Evolutionary conservation across 1,139 yeast genomes (phyloP), one percentile per base, ranked within the genome.

Genomic region (Yamadazyma membranifaciens): DNA sequence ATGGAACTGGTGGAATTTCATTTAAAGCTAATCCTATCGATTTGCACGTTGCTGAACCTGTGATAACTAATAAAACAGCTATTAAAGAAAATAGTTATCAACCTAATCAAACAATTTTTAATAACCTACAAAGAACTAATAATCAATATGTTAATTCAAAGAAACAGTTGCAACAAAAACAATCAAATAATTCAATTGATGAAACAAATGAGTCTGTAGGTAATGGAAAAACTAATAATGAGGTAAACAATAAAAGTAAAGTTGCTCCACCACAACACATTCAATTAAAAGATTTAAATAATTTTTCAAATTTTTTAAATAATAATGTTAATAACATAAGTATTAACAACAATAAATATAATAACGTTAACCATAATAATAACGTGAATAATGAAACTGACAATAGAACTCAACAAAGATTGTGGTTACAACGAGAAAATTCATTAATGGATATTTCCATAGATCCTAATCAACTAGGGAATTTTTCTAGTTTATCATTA

Each of bases 361-460:
- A 41, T 14, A 40, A 46, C 26, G 7, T 45, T 2, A 36, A 42
- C n/a, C 42, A 49, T 11, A 6, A 6, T 3, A 12, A 12, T 4
- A n/a, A n/a, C n/a, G 25, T 45, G 3, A 49, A 43, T 24, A 43
- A 43, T 33, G 35, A 41, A 13, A 40, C 45, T 28, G 57, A 55
- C 37, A 58, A 53, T 39, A 72, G 95, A 59, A 86, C 95, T 0
- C 95, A 87, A 55, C 92, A 86, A 54, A 75, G 84, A 47, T 70
- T 87, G 38, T 86, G 95, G 95, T 64, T 87, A 30, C 95, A 86
- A 57, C 69, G 95, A 46, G 95, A 87, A 49, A 84, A 78, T 51
- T 80, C 86, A 4, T 67, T 82, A 34, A 66, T 83, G 67, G 87
- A 81, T 54, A 62, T 81, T 1, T 64, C 71, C 7, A 58, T 67